Base-by-base conservation (phyloP, 176 grass and related monocot genomes). In the Urochloa ruziziensis region DNA sequence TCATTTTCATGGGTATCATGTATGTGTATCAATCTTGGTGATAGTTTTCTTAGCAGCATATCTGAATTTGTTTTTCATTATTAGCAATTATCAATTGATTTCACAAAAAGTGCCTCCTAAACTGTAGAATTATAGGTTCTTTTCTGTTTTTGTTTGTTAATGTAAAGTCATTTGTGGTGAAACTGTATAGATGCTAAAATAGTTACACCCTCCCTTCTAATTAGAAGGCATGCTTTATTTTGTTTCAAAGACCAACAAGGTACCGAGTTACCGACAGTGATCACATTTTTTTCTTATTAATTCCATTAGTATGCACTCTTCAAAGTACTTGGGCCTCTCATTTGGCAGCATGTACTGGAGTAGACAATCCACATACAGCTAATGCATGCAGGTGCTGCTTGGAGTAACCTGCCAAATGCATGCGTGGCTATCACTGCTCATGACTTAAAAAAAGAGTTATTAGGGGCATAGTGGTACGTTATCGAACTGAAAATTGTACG, bases 71-170 rank as follows among this genome's bases (percentile, higher is more conserved):
- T 23, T 62, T 69, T 68, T 7, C 16, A 13, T 56, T n/a, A n/a
- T n/a, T n/a, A n/a, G n/a, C n/a, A n/a, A n/a, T n/a, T 32, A 46
- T n/a, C 2, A 0, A 54, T 54, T 51, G 51, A 10, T 53, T 34
- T 64, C 70, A 49, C 52, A 49, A 49, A 63, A 28, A 5, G 1
- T 53, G 46, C 34, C 65, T 46, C 43, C 15, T 62, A 65, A 83
- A 49, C 12, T 42, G 65, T 62, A 52, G 8, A 51, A 54, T 34
- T 64, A 78, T 23, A 48, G 53, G 30, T 79, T 52, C 18, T 37
- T 70, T 80, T 88, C 6, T 23, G 23, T n/a, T 73, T 69, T 34
- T 66, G n/a, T 82, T 82, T 74, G 18, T 67, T 75, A 68, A 16
- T 79, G 56, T 30, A 79, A 57, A 35, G 7, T 61, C 42, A 83